Evolutionary conservation across 2,329 filamentous ascomycete species (phyloP), one percentile per base, ranked within the genome.

Genomic region (Albifimbria verrucaria): DNA sequence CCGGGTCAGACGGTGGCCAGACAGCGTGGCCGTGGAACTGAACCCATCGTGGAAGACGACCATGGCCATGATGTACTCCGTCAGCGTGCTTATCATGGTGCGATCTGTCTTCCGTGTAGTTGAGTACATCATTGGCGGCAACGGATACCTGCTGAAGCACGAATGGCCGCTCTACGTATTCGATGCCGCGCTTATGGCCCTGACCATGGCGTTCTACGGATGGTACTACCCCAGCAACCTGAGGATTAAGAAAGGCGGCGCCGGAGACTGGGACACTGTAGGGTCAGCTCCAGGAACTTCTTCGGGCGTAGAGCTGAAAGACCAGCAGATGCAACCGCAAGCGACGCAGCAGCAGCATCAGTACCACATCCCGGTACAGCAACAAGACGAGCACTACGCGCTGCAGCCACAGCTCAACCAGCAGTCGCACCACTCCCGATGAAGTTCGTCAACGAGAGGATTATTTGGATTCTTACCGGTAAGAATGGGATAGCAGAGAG

Each of bases 131-230:
- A 65, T 71, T 62, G 76, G 74, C 11, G 56, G 67, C 7, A 59
- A 67, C 20, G 74, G 72, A 0, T 77, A 76, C 55, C 57, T 71
- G 3, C 58, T 77, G 26, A 52, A 46, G 4, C 61, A 74, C 53
- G 76, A 79, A 59, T 71, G 68, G 67, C 65, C 68, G 18, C 48
- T 74, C n/a, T 79, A 75, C 55, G 58, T 74, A 2, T 76, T 78
- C 56, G 76, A 79, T 28, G 57, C 60, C 18, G 24, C 55, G 22
- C 55, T 58, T 7, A 66, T 66, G 61, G 51, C 63, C 17, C 36
- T 51, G 28, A 47, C 56, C 32, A 60, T 65, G 55, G 49, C 46
- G 7, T 50, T 62, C 28, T 63, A 59, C 46, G 56, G 53, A 23
- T 52, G 53, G 55, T 52, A 55, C 43, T 62, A 62, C 26, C 62